Evolutionary conservation across 768 basidiomycete genomes (phyloP).

Genomic region (Heimioporus sp.): DNA sequence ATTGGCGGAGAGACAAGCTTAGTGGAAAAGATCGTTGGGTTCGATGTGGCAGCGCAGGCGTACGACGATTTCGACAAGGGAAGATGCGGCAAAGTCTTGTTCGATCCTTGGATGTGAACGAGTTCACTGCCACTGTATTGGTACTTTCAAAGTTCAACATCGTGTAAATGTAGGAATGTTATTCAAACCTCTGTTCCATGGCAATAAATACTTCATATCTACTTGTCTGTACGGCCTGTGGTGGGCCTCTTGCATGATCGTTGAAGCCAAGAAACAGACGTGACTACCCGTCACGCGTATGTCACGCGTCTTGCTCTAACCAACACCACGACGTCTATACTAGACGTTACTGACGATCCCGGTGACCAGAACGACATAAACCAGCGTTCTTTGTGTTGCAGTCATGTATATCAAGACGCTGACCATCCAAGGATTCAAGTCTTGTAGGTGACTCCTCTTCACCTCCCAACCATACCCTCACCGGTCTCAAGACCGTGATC

Average conservation of each 20-base stretch:
- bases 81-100: constrained; percentile 71
- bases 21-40: constrained; percentile 63
- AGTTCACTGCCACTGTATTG: neutral
- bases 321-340: neutral
- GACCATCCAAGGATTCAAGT: constrained; percentile 96
- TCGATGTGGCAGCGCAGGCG: constrained; percentile 53
- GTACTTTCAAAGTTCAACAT: no score
- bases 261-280: no score
- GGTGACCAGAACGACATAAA: no score
- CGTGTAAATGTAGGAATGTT: no score
- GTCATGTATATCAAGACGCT: constrained; percentile 84
- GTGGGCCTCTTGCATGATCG: no score
- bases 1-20: constrained; percentile 60
- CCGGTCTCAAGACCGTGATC: constrained; percentile 64
- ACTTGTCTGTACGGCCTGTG: no score
- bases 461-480: neutral
- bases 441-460: constrained; percentile 52
- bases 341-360: no score
- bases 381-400: neutral
- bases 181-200: no score
- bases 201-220: no score
- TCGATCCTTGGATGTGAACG: constrained; percentile 63
- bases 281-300: constrained; percentile 20
- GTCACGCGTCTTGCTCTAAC: constrained; percentile 11
- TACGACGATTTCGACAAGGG: constrained; percentile 74